Evolutionary conservation across 2,329 filamentous ascomycete genomes (phyloP).

Genomic region (Hypocreales sp.): DNA sequence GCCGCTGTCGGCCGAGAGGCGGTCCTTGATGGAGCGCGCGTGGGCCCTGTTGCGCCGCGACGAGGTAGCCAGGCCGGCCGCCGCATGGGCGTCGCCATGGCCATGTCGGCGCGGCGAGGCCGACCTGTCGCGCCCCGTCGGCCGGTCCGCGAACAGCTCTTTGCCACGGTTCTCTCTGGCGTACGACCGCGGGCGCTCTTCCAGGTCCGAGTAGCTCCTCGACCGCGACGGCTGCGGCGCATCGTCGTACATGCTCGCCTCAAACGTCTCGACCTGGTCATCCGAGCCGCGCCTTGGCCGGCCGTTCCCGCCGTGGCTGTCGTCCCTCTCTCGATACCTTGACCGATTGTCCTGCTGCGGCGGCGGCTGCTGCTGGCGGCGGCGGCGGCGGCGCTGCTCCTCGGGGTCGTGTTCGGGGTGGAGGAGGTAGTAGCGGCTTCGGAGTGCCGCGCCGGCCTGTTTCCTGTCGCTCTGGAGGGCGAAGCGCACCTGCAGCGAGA

Average conservation of each 20-base stretch:
- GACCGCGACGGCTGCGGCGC: slow-evolving; percentile 19
- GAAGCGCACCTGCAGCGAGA: slow-evolving; percentile 55
- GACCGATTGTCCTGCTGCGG: slow-evolving; percentile 39
- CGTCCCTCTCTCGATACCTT: slow-evolving; percentile 46
- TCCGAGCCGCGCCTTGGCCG: slow-evolving; percentile 23
- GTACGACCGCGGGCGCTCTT: slow-evolving; percentile 13
- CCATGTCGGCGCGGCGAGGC: slow-evolving; percentile 31
- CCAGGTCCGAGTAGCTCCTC: slow-evolving; percentile 10
- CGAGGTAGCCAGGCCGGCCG: slow-evolving; percentile 16
- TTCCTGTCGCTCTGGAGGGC: slow-evolving; percentile 69
- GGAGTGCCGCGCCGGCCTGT: slow-evolving; percentile 56
- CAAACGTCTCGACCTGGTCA: slow-evolving; percentile 42
- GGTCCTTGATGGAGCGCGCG: slow-evolving; percentile 18
- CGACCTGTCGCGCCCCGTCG: slow-evolving; percentile 27
- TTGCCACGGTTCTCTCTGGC: slow-evolving; percentile 30
- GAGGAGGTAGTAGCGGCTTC: slow-evolving; percentile 83
- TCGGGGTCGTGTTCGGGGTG: slow-evolving; percentile 80
- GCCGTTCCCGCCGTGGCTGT: slow-evolving; percentile 13
- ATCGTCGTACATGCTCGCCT: slow-evolving; percentile 75
- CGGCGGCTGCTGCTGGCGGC: too few species aligned
- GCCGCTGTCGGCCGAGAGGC: slow-evolving; percentile 14
- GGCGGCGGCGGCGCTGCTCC: slow-evolving; percentile 50
- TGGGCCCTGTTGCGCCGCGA: slow-evolving; percentile 17
- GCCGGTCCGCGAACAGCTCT: slow-evolving; percentile 45
- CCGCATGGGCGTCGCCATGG: slow-evolving; percentile 25